These are phyloP conservation scores for Sporisorium sorghi DNA, from an alignment of 1,284 basidiomycete species.

Conservation along the genomic window DNA sequence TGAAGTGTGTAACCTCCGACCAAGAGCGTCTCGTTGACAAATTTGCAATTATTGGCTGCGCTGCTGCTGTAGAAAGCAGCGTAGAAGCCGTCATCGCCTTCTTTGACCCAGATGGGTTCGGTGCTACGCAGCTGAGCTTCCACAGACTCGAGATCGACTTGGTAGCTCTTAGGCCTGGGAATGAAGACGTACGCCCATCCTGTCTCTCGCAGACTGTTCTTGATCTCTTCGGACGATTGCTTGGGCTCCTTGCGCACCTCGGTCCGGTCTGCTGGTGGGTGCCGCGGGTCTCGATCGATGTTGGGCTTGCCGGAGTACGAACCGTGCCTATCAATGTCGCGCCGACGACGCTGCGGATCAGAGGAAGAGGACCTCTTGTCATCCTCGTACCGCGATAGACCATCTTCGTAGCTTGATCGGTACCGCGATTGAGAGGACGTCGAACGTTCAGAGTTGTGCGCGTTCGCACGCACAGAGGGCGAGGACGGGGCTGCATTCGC, in stretches of 20 bases:
- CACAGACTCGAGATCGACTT: conserved; percentile 51
- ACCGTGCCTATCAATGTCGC: conserved; percentile 11
- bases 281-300: background rate
- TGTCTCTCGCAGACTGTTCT: conserved; percentile 24
- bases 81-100: conserved; percentile 67
- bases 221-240: conserved; percentile 24
- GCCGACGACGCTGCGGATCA: conserved; percentile 15
- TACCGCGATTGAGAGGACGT: conserved; percentile 7
- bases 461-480: conserved; percentile 7
- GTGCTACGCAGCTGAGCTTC: conserved; percentile 52
- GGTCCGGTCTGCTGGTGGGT: background rate
- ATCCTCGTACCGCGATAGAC: conserved; percentile 8
- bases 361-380: conserved; percentile 2
- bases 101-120: conserved; percentile 55
- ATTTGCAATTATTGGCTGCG: conserved; percentile 46
- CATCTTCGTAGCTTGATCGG: conserved; percentile 6
- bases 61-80: conserved; percentile 53
- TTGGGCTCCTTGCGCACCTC: conserved; percentile 13
- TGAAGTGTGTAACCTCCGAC: conserved; percentile 49
- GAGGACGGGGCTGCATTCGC: conserved; percentile 12
- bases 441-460: conserved; percentile 6
- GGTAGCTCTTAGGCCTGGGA: conserved; percentile 39
- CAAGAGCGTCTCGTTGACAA: conserved; percentile 46
- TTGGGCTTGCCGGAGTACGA: conserved; percentile 10
- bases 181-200: conserved; percentile 53